Conservation (phyloP, 2,329 filamentous ascomycete species). For the Verticillium nubilum region DNA sequence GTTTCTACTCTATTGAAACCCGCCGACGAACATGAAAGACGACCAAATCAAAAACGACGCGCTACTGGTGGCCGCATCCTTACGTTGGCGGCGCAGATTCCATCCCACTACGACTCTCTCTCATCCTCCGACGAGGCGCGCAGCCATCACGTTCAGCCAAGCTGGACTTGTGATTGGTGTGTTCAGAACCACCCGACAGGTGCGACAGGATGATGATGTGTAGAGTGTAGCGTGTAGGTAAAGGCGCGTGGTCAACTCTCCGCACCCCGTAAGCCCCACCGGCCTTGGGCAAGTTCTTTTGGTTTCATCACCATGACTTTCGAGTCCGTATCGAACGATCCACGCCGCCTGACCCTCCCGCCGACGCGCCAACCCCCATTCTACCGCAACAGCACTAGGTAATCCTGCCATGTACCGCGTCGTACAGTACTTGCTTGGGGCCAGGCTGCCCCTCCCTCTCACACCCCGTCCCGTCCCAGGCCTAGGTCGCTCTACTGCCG, state of each 20-base stretch:
- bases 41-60: too few relatives aligned
- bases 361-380: neutral
- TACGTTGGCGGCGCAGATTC: neutral
- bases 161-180: conserved; percentile 11
- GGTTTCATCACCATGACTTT: neutral
- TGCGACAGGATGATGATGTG: neutral
- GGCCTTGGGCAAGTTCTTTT: neutral
- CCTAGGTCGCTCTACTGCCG: neutral
- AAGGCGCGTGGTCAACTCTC: neutral
- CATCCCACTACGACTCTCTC: conserved; percentile 8
- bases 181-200: neutral
- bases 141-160: conserved; percentile 16
- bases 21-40: neutral
- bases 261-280: neutral
- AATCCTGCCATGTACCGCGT: neutral
- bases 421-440: neutral
- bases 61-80: neutral
- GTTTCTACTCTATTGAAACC: neutral
- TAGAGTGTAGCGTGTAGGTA: neutral
- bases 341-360: neutral
- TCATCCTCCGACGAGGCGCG: conserved; percentile 2
- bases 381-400: neutral
- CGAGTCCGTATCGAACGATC: neutral
- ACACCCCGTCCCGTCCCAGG: neutral
- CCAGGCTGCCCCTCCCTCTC: neutral